These are phyloP conservation scores for Chlorencoelia australis DNA, from an alignment of 2,329 filamentous ascomycete species.

Conservation along the genomic window DNA sequence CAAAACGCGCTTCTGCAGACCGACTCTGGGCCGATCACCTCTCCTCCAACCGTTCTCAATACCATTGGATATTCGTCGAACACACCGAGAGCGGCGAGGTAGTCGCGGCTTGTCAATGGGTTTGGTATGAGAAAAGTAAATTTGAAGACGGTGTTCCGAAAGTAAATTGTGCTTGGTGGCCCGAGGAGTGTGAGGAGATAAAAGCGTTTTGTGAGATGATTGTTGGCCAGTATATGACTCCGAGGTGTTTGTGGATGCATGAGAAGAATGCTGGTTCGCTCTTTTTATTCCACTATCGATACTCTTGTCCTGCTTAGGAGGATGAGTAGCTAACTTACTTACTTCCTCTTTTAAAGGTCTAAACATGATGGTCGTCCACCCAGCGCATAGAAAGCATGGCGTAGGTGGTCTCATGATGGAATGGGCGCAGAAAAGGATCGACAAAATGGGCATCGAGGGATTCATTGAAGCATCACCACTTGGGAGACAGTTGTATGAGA, in stretches of 20 bases:
- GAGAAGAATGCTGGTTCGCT: neutral
- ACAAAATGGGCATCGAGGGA: neutral
- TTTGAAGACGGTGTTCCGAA: neutral
- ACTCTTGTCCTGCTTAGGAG: too few relatives aligned
- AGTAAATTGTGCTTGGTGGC: neutral
- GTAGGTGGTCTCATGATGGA: constrained; percentile 3
- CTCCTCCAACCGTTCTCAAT: neutral
- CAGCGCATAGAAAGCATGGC: neutral
- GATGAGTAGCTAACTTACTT: too few relatives aligned
- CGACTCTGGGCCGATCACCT: neutral
- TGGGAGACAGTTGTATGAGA: neutral
- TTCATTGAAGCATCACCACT: constrained; percentile 1
- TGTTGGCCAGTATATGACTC: neutral
- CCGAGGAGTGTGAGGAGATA: neutral
- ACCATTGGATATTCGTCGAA: neutral
- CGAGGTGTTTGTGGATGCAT: neutral
- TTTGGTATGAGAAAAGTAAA: neutral
- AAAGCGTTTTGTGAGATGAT: constrained; percentile 1
- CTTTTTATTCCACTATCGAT: too few relatives aligned
- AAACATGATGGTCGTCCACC: constrained; percentile 1
- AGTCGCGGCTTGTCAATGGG: neutral
- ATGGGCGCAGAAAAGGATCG: neutral
- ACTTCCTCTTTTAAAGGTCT: too few relatives aligned
- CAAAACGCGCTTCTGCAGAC: neutral
- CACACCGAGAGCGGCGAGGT: neutral